Base-by-base conservation (phyloP, 2,329 filamentous ascomycete genomes). In the Clarireedia homoeocarpa region DNA sequence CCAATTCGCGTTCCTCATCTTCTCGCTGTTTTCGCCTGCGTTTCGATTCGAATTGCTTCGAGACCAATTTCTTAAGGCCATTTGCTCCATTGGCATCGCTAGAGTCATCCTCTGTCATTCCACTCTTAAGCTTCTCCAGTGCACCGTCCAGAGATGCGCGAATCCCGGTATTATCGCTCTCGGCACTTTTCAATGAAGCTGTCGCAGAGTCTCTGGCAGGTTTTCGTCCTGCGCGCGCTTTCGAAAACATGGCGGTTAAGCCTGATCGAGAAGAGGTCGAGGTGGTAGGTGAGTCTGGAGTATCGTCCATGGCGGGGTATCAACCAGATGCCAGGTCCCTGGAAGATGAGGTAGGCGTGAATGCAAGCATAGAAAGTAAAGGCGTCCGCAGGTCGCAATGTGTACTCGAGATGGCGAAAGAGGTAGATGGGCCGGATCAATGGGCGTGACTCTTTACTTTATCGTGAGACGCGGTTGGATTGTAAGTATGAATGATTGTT, bases 21-120 rank as follows among this genome's bases (percentile, higher is more conserved):
- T 77, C 73, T 67, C 53, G 38, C 48, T 74, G 77, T 69, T 73
- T 77, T 56, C 73, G 73, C 48, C 76, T 74, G 48, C 77, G 75
- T 64, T 76, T 79, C 48, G 73, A 72, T 27, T 71, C 70, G 53
- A 83, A 73, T 39, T 74, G 72, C 65, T 77, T 80, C 51, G 79
- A 74, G 38, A 84, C 69, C 30, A 83, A 72, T 69, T 80, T 82
- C 56, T 72, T 74, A 45, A 81, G 69, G 12, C 72, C 71, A 59
- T 67, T 72, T 54, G 59, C 55, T 46, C 60, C 59, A 26, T 48
- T 59, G 14, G 63, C 59, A 23, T 67, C 63, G 12, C 64, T 63
- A 10, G 52, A 23, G 5, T 62, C 59, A 9, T 48, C 61, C 12
- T 64, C 61, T 17, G 66, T 61, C 17, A 17, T 14, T 9, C 64